Base-by-base conservation (phyloP, 495 filamentous ascomycete genomes). In the Endocarpon pusillum region DNA sequence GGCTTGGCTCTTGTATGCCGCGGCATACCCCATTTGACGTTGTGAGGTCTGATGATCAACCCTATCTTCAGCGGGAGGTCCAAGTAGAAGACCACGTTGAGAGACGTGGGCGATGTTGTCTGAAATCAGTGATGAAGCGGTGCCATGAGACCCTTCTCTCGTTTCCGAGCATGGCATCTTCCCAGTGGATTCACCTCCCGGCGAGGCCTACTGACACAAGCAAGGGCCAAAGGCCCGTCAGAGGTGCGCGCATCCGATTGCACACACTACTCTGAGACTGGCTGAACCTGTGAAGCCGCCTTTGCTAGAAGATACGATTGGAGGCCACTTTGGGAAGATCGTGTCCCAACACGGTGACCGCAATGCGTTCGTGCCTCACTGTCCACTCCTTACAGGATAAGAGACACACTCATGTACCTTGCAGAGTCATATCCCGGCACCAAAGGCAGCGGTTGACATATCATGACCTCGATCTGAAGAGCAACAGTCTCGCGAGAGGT, bases 401-500 rank as follows among this genome's bases (percentile, higher is more conserved):
- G 35, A 17, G 1, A 35, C 15, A 25, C 11, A n/a, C 20, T 39
- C 2, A 33, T 17, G 16, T 19, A 17, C 28, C n/a, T 18, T 20
- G 8, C 21, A 82, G 77, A 12, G 73, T 82, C 12, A 59, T 81
- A 17, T 73, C 72, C 3, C 64, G 61, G 26, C 74, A 81, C 39
- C 77, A 72, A 57, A 71, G 62, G 42, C 55, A 42, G 39, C 55
- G 67, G 15, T 51, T 83, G 16, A 85, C 76, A 3, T 97, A 94
- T 51, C 57, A 73, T 19, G 57, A 55, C 4, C 69, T 97, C 8
- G 78, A 94, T 49, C 52, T 57, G 3, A 65, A 70, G 32, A 93
- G 84, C 44, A 87, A 83, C 58, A 58, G 65, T 1, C 61, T 97
- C 15, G 81, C 86, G 0, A 61, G 69, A 18, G 85, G 84, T 0